Conservation (phyloP, 768 basidiomycete genomes). For the Suillus subalutaceus region DNA sequence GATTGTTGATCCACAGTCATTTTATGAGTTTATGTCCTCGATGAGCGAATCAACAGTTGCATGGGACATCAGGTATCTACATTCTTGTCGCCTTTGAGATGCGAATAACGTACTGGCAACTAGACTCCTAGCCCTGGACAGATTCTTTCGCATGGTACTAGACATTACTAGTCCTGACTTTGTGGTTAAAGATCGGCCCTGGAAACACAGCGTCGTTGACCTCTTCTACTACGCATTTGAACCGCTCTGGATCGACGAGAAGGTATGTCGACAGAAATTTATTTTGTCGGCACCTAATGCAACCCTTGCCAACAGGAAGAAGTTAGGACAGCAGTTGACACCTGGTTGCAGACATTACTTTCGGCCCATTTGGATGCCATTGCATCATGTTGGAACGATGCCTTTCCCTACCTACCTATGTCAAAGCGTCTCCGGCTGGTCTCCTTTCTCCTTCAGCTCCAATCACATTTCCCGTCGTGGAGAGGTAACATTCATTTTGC, state of each 20-base stretch:
- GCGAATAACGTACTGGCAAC: constrained; percentile 47
- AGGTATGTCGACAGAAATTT: constrained; percentile 40
- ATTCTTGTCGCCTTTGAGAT: constrained; percentile 31
- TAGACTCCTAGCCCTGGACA: constrained; percentile 21
- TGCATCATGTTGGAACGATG: constrained; percentile 68
- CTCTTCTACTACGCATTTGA: constrained; percentile 65
- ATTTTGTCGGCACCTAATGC: neutral
- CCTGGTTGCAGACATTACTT: constrained; percentile 61
- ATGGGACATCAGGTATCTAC: constrained; percentile 28
- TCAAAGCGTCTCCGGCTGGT: constrained; percentile 59
- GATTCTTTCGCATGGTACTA: constrained; percentile 65
- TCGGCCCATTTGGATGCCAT: constrained; percentile 69
- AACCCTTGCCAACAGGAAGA: constrained; percentile 55
- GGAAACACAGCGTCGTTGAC: constrained; percentile 62
- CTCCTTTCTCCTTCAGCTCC: constrained; percentile 67
- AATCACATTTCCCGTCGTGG: constrained; percentile 71
- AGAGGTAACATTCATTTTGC: constrained; percentile 45
- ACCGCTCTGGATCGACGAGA: constrained; percentile 63
- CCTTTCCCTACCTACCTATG: constrained; percentile 55
- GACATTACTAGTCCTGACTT: constrained; percentile 69
- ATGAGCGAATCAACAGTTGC: constrained; percentile 11
- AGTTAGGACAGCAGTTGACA: constrained; percentile 58
- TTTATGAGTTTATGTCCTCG: constrained; percentile 52
- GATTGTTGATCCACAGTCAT: constrained; percentile 64
- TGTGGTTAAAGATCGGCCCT: constrained; percentile 64